Conservation (phyloP, 495 filamentous ascomycete genomes). For the Echria macrotheca region DNA sequence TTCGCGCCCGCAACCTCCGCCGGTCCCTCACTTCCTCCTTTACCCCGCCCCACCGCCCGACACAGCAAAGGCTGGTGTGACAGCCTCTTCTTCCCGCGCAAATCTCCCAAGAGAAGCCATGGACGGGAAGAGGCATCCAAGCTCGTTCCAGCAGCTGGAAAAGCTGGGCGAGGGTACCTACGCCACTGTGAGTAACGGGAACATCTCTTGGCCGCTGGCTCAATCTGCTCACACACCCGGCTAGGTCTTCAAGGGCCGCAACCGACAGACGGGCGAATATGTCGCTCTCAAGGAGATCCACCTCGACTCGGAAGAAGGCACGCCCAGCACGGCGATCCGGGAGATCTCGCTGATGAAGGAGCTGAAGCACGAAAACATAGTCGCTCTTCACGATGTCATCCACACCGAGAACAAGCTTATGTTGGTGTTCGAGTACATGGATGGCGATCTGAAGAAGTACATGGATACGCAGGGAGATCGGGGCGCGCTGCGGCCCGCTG, state of each 20-base stretch:
- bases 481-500: constrained; percentile 73
- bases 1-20: constrained; percentile 19
- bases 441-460: constrained; percentile 98
- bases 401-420: constrained; percentile 99
- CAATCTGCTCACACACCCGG: background rate
- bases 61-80: background rate
- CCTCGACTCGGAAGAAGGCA: constrained; percentile 97
- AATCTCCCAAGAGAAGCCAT: constrained; percentile 39
- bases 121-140: constrained; percentile 86
- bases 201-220: background rate
- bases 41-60: constrained; percentile 9
- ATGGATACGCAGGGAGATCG: constrained; percentile 88
- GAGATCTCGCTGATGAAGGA: constrained; percentile 99
- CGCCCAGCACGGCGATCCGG: constrained; percentile 95
- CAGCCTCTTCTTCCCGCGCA: background rate
- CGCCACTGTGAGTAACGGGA: constrained; percentile 69
- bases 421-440: constrained; percentile 98
- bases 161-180: constrained; percentile 99
- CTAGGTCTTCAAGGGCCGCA: constrained; percentile 96
- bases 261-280: constrained; percentile 90
- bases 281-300: constrained; percentile 99
- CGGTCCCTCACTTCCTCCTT: constrained; percentile 18
- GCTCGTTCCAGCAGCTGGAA: constrained; percentile 97
- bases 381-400: constrained; percentile 96
- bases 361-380: constrained; percentile 96